These are phyloP conservation scores for Oryza officinalis DNA, from an alignment of 176 grass and related monocot species.

Conservation along the genomic window DNA sequence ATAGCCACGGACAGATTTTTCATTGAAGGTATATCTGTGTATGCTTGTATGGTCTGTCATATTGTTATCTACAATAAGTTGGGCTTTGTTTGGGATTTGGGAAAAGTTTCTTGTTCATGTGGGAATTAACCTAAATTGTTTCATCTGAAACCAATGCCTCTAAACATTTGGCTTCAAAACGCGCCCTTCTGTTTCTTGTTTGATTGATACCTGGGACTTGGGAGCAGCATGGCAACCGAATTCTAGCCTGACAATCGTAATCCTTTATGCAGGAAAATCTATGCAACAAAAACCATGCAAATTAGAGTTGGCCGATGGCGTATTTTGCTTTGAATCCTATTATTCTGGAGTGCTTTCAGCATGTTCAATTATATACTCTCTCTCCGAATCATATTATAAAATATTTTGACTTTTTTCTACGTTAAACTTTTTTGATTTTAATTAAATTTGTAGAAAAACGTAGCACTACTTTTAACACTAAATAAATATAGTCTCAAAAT, in stretches of 20 bases:
- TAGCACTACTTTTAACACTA: too few relatives aligned
- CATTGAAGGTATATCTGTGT: neutral
- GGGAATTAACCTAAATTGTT: neutral
- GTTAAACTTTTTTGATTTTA: too few relatives aligned
- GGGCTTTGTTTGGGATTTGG: neutral
- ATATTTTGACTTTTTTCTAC: too few relatives aligned
- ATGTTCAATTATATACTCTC: neutral
- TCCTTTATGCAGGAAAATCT: neutral
- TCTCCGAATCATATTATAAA: too few relatives aligned
- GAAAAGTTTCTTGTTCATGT: neutral
- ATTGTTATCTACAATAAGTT: neutral
- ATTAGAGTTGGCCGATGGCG: neutral
- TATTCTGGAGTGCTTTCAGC: neutral
- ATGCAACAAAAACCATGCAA: neutral
- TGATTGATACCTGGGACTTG: neutral
- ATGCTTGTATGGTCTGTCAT: neutral
- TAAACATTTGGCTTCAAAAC: neutral
- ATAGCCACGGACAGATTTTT: constrained; percentile 32
- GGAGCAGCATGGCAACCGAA: neutral
- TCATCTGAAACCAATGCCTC: neutral
- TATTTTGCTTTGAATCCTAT: neutral
- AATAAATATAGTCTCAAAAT: too few relatives aligned
- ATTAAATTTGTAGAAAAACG: too few relatives aligned
- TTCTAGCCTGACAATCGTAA: neutral
- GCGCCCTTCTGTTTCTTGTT: neutral